A percentile compares a stretch with the other conserved stretches of the same genome.
Conservation (phyloP, 768 basidiomycete species). For the Tylopilus balloui region DNA sequence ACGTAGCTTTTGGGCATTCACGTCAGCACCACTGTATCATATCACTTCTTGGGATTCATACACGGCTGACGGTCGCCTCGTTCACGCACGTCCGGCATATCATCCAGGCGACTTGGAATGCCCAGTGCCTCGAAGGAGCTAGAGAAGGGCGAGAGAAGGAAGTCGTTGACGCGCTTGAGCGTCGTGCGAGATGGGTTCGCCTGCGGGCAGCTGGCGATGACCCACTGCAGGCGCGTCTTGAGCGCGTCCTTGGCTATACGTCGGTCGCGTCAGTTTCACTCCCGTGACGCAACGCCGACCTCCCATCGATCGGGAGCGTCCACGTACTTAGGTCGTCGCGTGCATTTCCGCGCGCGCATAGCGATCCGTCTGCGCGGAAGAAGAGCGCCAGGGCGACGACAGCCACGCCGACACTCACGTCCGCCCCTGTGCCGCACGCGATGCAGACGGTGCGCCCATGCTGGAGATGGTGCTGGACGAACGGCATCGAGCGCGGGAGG, state of each 20-base stretch:
- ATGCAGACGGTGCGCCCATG: slow-evolving; percentile 40
- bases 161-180: slow-evolving; percentile 75
- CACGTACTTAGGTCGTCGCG: slow-evolving; percentile 21
- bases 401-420: slow-evolving; percentile 60
- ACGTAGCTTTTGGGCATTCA: background rate
- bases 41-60: background rate
- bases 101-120: background rate
- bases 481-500: slow-evolving; percentile 47
- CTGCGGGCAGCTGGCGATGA: slow-evolving; percentile 66
- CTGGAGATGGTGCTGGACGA: slow-evolving; percentile 40
- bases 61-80: background rate
- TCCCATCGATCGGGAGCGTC: background rate
- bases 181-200: slow-evolving; percentile 84
- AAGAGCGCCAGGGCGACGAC: slow-evolving; percentile 53
- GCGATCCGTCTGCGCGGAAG: slow-evolving; percentile 52
- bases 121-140: background rate
- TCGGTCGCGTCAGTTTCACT: slow-evolving; percentile 1
- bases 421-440: slow-evolving; percentile 54
- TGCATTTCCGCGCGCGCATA: slow-evolving; percentile 6
- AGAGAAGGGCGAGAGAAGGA: slow-evolving; percentile 45
- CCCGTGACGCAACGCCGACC: background rate
- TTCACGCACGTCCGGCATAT: background rate
- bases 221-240: slow-evolving; percentile 77
- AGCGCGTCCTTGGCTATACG: slow-evolving; percentile 58
- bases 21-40: background rate